Evolutionary conservation across 495 filamentous ascomycete genomes (phyloP).

Genomic region (Friedmanniomyces endolithicus): DNA sequence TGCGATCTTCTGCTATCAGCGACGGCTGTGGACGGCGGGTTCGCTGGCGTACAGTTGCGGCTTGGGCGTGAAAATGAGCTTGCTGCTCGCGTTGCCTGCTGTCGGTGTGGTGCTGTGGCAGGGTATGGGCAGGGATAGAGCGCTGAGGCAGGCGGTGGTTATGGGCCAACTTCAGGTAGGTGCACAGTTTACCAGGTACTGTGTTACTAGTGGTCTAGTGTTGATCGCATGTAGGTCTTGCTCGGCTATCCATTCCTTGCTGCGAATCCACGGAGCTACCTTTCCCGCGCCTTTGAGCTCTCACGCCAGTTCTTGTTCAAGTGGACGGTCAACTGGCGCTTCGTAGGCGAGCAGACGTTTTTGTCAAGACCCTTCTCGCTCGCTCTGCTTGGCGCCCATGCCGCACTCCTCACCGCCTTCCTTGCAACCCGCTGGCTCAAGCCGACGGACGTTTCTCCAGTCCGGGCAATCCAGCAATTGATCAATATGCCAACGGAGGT

Average conservation of each 20-base stretch:
- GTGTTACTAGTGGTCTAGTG: not conserved
- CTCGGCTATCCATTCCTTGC: constrained; percentile 68
- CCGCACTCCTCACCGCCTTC: constrained; percentile 52
- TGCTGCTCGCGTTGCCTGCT: constrained; percentile 69
- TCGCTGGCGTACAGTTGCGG: constrained; percentile 63
- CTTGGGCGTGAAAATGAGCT: constrained; percentile 85
- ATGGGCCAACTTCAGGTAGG: constrained; percentile 63
- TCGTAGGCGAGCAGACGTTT: constrained; percentile 71
- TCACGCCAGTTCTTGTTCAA: constrained; percentile 83
- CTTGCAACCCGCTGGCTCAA: constrained; percentile 42
- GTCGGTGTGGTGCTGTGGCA: constrained; percentile 62
- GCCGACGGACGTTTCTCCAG: constrained; percentile 36
- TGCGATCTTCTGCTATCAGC: constrained; percentile 65
- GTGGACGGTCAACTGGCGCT: constrained; percentile 98
- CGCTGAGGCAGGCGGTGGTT: constrained; percentile 52
- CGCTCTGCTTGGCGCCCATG: constrained; percentile 54
- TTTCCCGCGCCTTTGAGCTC: constrained; percentile 75
- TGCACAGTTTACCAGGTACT: not conserved
- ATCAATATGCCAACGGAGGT: constrained; percentile 40
- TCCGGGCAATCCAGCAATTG: constrained; percentile 39
- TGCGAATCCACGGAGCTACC: constrained; percentile 54
- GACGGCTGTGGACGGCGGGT: constrained; percentile 55
- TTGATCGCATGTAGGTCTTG: constrained; percentile 34
- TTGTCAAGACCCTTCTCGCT: constrained; percentile 62
- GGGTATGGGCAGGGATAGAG: constrained; percentile 47